These are phyloP conservation scores for Kwoniella sp. DNA, from an alignment of 768 basidiomycete species.

Conservation along the genomic window DNA sequence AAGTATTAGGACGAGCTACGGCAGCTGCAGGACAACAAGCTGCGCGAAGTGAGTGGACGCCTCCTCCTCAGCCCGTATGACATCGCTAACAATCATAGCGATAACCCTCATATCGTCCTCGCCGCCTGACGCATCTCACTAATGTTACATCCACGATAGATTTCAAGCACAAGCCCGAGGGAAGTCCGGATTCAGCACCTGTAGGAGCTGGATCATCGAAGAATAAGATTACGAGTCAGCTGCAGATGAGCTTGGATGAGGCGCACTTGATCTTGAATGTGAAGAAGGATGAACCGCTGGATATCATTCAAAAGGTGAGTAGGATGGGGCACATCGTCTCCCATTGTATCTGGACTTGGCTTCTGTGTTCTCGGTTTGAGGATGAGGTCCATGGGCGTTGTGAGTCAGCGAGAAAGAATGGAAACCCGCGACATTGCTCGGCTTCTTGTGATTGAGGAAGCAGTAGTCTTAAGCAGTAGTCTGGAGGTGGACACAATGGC, in stretches of 20 bases:
- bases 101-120: too few relatives aligned
- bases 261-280: constrained; percentile 88
- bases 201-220: constrained; percentile 65
- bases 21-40: constrained; percentile 88
- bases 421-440: too few relatives aligned
- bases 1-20: constrained; percentile 78
- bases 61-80: too few relatives aligned
- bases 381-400: too few relatives aligned
- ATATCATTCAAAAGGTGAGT: constrained; percentile 72
- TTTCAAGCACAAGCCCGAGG: constrained; percentile 77
- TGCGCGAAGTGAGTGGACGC: constrained; percentile 71
- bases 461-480: too few relatives aligned
- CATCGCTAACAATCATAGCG: too few relatives aligned
- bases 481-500: too few relatives aligned
- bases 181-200: constrained; percentile 69
- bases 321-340: too few relatives aligned
- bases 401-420: too few relatives aligned
- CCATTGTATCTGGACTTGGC: too few relatives aligned
- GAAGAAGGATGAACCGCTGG: constrained; percentile 71
- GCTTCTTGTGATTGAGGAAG: too few relatives aligned
- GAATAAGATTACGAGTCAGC: constrained; percentile 79
- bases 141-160: constrained; percentile 60
- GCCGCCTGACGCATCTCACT: too few relatives aligned
- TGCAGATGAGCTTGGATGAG: constrained; percentile 93
- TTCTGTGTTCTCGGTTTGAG: not conserved